phyloP scores from a whole-genome alignment of 441 rosid genomes.

The Codiaeum variegatum region DNA sequence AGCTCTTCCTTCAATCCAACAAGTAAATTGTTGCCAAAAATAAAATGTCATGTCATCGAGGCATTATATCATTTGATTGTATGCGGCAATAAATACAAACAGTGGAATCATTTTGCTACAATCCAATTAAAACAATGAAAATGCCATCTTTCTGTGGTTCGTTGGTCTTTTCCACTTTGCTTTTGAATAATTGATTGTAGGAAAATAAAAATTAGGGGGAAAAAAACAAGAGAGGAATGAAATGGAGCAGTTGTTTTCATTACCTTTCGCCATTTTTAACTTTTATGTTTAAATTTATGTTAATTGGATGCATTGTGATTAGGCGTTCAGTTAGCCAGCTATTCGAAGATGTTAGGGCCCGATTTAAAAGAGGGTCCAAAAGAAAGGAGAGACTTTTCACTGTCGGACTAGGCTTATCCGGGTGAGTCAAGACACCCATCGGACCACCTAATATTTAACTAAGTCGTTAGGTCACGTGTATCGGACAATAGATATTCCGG shows the following conservation, averaged over 20 bases:
- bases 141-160: slow-evolving; percentile 8
- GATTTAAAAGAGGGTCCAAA: too few relatives aligned
- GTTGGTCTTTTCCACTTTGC: slow-evolving; percentile 20
- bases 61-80: background rate
- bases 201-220: background rate
- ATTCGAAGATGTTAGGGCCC: too few relatives aligned
- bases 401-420: too few relatives aligned
- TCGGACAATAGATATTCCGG: too few relatives aligned
- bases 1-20: background rate
- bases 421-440: too few relatives aligned
- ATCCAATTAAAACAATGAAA: slow-evolving; percentile 1
- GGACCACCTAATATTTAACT: too few relatives aligned
- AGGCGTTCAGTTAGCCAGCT: too few relatives aligned
- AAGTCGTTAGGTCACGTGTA: too few relatives aligned
- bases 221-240: background rate
- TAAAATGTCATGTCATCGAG: slow-evolving; percentile 7
- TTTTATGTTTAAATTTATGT: slow-evolving; percentile 9
- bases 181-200: slow-evolving; percentile 22
- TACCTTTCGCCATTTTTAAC: slow-evolving; percentile 11
- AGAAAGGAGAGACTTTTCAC: too few relatives aligned
- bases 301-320: background rate
- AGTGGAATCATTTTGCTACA: slow-evolving; percentile 15
- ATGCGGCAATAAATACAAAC: background rate
- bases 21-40: background rate
- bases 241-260: slow-evolving; percentile 7